Base-by-base conservation (phyloP, 441 rosid species). In the Francoa sonchifolia region DNA sequence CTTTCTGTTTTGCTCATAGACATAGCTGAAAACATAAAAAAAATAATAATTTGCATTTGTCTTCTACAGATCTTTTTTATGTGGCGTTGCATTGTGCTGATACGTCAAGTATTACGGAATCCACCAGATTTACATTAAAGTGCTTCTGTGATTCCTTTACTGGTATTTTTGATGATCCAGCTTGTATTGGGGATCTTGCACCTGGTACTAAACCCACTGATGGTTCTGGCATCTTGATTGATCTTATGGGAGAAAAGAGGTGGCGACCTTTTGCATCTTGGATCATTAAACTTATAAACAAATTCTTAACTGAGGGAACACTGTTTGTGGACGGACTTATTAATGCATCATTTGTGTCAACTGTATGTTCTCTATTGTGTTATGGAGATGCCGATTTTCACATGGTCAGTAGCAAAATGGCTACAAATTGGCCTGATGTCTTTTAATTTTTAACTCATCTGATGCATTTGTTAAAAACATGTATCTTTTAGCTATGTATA, bases 231-330 rank as follows among this genome's bases (percentile, higher is more conserved):
- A 61, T 92, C 47, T 53, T 73, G 61, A 48, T 92, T 54, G 71
- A 81, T 63, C 54, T 87, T 41, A 59, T 44, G 46, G 82, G 82
- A 20, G 56, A 55, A 61, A 47, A 46, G 46, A 71, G 88, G 66
- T 92, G 94, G 99, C 80, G 66, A 55, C 73, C 81, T 54, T 76
- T 87, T 67, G 82, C 92, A 15, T 69, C 82, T 35, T 79, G 94
- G 90, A 65, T 69, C 19, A 57, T 92, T 52, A 86, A 72, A 61
- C 74, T 92, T 66, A 68, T 92, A 59, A 76, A 67, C 57, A 87
- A 75, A 72, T 92, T 94, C 77, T 49, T 87, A 47, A 72, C 87
- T 18, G 96, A 92, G 62, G 99, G 96, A 62, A 83, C 93, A 36
- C 72, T 92, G 42, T 77, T 73, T 36, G 94, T 81, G 49, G 95